Base-by-base conservation (phyloP, 73 alveolate genomes). In the Effrenium voratum region DNA sequence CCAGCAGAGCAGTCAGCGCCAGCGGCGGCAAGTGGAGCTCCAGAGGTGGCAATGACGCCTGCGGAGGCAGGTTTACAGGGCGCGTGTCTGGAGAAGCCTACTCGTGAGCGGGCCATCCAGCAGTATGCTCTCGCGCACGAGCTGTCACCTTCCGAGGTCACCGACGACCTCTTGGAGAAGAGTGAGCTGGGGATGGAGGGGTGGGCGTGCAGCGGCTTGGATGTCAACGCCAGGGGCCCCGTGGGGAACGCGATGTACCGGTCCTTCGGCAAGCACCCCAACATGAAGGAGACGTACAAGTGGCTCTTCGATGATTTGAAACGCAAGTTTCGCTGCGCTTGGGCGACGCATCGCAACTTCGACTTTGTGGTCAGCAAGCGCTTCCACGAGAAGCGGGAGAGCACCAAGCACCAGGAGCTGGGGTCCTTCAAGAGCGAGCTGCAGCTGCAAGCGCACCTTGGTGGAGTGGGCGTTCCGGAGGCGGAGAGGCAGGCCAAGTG, bases 291-390 rank as follows among this genome's bases (percentile, higher is more conserved):
- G 6, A 46, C 59, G 3, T 80, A 80, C 45, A 41, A 45, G n/a
- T 80, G 91, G 91, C 68, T 80, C 43, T 43, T 52, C 19, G 91
- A 80, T 19, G 91, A 80, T n/a, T 30, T 80, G 47, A 80, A 80
- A 28, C 36, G 8, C 2, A 44, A 46, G 32, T 80, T 44, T 22
- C 41, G 91, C 47, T 32, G 24, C 36, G 8, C 60, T 28, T 80
- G 68, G 63, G 44, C 72, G 5, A 46, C 45, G 45, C 0, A 19
- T 0, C 24, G 91, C 15, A 30, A 4, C 47, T 80, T 80, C 50
- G 91, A 80, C 41, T 22, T 22, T 32, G 70, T 80, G 38, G 24
- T 36, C 28, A 41, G 30, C 34, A 44, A 46, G 13, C 91, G 91
- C 40, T 24, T 80, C 47, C 91, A 45, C 72, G 24, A 45, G 26